Percentiles rank a stretch among this genome's conserved stretches.
Conservation (phyloP, 495 filamentous ascomycete species). For the Achaetomiella virescens region DNA sequence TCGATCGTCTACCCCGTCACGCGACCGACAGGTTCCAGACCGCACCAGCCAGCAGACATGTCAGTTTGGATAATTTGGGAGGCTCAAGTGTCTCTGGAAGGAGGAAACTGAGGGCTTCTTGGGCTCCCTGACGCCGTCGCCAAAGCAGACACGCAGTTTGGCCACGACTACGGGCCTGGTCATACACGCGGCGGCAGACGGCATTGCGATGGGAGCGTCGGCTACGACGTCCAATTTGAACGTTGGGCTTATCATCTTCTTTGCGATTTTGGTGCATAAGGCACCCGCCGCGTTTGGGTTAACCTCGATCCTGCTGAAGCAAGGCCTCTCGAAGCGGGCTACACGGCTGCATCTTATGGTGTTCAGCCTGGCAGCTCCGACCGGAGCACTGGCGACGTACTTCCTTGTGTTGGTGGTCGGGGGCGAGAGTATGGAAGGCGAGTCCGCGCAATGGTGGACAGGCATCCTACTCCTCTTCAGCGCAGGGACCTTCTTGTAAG, state of each 20-base stretch:
- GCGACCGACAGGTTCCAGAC: slow-evolving; percentile 50
- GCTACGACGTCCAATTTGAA: slow-evolving; percentile 63
- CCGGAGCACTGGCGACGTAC: slow-evolving; percentile 81
- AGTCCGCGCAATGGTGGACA: slow-evolving; percentile 69
- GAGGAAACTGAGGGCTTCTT: slow-evolving; percentile 50
- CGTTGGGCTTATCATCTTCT: slow-evolving; percentile 80
- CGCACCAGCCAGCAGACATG: slow-evolving; percentile 53
- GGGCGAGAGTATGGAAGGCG: slow-evolving; percentile 38
- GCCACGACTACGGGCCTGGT: slow-evolving; percentile 87
- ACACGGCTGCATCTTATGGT: slow-evolving; percentile 80
- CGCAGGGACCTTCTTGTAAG: slow-evolving; percentile 91
- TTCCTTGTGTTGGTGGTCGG: slow-evolving; percentile 67
- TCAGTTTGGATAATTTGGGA: slow-evolving; percentile 74
- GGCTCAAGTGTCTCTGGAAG: slow-evolving; percentile 34
- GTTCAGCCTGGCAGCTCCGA: slow-evolving; percentile 85
- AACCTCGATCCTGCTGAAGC: slow-evolving; percentile 80
- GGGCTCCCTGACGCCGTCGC: slow-evolving; percentile 41
- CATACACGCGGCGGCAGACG: slow-evolving; percentile 96
- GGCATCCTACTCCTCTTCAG: slow-evolving; percentile 88
- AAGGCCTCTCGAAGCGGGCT: slow-evolving; percentile 78
- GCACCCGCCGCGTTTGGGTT: slow-evolving; percentile 93
- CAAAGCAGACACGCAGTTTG: slow-evolving; percentile 46
- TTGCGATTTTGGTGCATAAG: slow-evolving; percentile 97
- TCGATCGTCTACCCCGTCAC: slow-evolving; percentile 80
- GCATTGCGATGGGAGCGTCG: slow-evolving; percentile 89